Conservation (phyloP, 1,284 basidiomycete genomes). For the Neolentinus lepideus region DNA sequence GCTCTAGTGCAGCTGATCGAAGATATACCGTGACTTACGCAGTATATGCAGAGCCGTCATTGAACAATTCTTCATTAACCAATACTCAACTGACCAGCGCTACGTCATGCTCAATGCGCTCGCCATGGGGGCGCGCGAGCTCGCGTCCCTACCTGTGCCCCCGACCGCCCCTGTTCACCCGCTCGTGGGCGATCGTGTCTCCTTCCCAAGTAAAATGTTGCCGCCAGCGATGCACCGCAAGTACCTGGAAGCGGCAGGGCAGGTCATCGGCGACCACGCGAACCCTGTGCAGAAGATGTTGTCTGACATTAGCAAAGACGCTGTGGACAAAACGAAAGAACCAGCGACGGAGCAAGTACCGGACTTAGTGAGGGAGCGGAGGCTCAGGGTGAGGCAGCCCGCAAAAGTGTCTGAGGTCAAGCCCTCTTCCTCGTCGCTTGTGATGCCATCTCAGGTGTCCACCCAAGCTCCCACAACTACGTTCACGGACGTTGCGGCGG, state of each 20-base stretch:
- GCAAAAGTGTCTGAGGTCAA: conserved; percentile 37
- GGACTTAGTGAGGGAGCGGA: conserved; percentile 62
- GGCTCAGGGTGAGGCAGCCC: conserved; percentile 58
- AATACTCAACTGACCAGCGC: conserved; percentile 84
- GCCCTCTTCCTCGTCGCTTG: not conserved
- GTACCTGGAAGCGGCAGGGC: conserved; percentile 42
- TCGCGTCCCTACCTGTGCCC: conserved; percentile 63
- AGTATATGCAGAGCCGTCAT: conserved; percentile 56
- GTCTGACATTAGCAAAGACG: conserved; percentile 48
- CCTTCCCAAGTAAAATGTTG: conserved; percentile 76
- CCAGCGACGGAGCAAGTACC: conserved; percentile 44
- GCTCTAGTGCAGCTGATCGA: too few relatives aligned
- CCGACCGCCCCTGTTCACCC: conserved; percentile 22
- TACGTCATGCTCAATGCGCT: conserved; percentile 82
- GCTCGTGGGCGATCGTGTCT: conserved; percentile 27
- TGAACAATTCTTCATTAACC: conserved; percentile 89
- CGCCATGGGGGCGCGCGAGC: conserved; percentile 78
- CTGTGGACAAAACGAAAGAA: conserved; percentile 50
- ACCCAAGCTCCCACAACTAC: conserved; percentile 17
- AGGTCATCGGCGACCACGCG: conserved; percentile 15
- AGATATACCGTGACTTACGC: too few relatives aligned
- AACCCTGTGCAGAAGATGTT: conserved; percentile 45
- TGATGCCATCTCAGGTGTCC: not conserved
- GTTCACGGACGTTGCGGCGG: conserved; percentile 77
- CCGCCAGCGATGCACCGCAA: conserved; percentile 64